Percentiles rank a stretch among this genome's conserved stretches.
Evolutionary conservation across 1,284 basidiomycete genomes (phyloP).

Genomic region (Ustilago xerochloae): DNA sequence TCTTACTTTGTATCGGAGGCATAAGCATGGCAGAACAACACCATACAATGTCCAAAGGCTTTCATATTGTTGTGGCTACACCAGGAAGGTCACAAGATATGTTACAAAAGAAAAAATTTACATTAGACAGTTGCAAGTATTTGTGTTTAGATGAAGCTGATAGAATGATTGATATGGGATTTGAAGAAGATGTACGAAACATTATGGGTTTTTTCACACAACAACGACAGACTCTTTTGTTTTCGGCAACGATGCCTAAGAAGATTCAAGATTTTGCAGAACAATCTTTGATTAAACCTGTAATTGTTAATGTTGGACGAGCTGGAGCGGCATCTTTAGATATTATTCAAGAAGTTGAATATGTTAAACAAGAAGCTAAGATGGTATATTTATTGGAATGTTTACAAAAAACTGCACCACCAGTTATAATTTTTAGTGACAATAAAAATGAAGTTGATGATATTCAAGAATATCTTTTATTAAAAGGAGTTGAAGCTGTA

Average conservation of each 20-base stretch:
- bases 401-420: conserved; percentile 96
- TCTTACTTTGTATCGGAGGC: conserved; percentile 93
- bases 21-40: conserved; percentile 97
- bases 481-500: conserved; percentile 98
- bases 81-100: conserved; percentile 70
- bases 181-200: conserved; percentile 97
- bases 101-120: conserved; percentile 90
- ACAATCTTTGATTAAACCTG: conserved; percentile 88
- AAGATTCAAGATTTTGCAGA: conserved; percentile 99
- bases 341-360: conserved; percentile 96
- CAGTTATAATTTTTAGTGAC: conserved; percentile 97
- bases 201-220: conserved; percentile 98
- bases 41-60: conserved; percentile 85
- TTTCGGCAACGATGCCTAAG: conserved; percentile 98
- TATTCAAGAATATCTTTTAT: conserved; percentile 94
- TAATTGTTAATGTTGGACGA: conserved; percentile 96
- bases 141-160: conserved; percentile 99
- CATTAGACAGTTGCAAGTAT: conserved; percentile 81
- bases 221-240: conserved; percentile 95
- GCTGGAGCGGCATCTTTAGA: conserved; percentile 97
- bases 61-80: conserved; percentile 93
- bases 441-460: conserved; percentile 99
- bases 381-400: conserved; percentile 99
- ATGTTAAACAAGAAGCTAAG: conserved; percentile 98
- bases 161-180: conserved; percentile 98